Evolutionary conservation across 2,329 filamentous ascomycete species (phyloP), one percentile per base, ranked within the genome.

Genomic region (Juglanconis oblonga): DNA sequence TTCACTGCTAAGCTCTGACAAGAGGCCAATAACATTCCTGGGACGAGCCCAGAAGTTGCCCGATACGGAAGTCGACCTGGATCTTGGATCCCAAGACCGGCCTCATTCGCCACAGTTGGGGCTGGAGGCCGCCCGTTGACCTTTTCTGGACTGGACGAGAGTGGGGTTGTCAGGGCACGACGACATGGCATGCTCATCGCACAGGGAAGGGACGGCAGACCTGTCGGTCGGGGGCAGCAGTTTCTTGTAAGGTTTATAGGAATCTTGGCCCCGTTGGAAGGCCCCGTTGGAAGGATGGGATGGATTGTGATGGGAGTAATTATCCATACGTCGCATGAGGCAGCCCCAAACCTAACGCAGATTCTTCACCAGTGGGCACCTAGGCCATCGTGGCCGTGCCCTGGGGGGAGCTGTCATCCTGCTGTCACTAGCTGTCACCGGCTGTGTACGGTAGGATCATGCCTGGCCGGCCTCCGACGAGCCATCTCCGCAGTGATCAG

Each of bases 91-190:
- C 40, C 4, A 10, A 31, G 31, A 32, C 40, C 40, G 9, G n/a
- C 40, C 14, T 13, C 45, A n/a, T 55, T 62, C 53, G 61, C 57
- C 61, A 62, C 61, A 54, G 8, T 44, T 49, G 49, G 49, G 48
- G 50, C 47, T 59, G 53, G 60, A 62, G 61, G 61, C 61, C 61
- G 57, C 61, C 57, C 50, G 6, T 45, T 11, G n/a, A 31, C 17
- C 17, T 4, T 45, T 45, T 24, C 44, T 17, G 17, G 17, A 17
- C 17, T 17, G 17, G 17, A 17, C 17, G 17, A 17, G 17, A 17
- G 17, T 17, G 10, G 14, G 14, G 9, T 14, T 42, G 14, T 42
- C 38, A 4, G 38, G 9, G 14, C 10, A 42, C 14, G 38, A 42
- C 14, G 38, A 14, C 14, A 14, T 42, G 38, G 14, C 38, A 42